Evolutionary conservation across 306 rosid species (phyloP).

Genomic region (Oxytropis ochrocephala): DNA sequence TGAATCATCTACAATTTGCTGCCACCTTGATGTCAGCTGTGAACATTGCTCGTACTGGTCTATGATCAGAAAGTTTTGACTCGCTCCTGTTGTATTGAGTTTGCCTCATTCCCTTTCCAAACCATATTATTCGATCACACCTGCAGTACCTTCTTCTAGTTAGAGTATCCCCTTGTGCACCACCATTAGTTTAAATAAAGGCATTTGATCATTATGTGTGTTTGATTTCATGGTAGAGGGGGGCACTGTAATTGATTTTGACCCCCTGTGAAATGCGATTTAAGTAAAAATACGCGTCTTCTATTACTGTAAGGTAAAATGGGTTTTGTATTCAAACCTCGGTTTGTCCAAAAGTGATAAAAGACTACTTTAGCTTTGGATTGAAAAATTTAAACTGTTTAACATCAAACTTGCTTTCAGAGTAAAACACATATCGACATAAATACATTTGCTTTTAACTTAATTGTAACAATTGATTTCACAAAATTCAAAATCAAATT

Average conservation of each 20-base stretch:
- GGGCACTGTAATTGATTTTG: background rate
- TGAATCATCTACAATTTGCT: background rate
- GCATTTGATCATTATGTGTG: background rate
- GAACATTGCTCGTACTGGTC: conserved; percentile 45
- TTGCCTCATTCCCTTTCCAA: conserved; percentile 50
- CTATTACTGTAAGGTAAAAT: too few relatives aligned
- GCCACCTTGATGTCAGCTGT: conserved; percentile 25
- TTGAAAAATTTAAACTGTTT: background rate
- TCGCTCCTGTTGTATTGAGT: conserved; percentile 33
- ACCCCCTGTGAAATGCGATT: background rate
- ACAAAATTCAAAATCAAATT: too few relatives aligned
- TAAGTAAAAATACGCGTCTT: too few relatives aligned
- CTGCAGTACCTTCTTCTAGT: conserved; percentile 18
- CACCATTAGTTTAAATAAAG: conserved; percentile 10
- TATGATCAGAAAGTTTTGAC: conserved; percentile 42
- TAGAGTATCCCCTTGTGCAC: background rate
- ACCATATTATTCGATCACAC: conserved; percentile 57
- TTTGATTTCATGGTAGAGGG: background rate
- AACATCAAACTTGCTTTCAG: background rate
- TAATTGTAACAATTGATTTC: too few relatives aligned
- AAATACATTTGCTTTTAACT: too few relatives aligned
- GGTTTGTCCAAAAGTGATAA: too few relatives aligned
- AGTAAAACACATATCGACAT: background rate
- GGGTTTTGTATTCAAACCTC: too few relatives aligned
- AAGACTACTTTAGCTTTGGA: too few relatives aligned